A percentile compares a stretch with the other conserved stretches of the same genome.
Conservation (phyloP, 129 eudicot genomes). For the Heracleum sosnowskyi region DNA sequence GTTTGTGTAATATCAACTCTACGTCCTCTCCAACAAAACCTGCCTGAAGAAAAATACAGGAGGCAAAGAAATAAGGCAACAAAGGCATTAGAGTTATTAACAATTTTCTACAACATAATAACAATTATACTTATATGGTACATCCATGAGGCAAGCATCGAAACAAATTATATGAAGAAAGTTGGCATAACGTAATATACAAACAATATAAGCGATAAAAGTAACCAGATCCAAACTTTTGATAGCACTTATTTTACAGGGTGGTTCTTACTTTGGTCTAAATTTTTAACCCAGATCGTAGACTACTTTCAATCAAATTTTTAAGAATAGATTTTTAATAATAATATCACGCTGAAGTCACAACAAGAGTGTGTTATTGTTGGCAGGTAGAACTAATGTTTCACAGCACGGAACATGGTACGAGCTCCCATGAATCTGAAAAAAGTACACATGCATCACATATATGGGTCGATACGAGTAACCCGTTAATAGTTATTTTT, state of each 20-base stretch:
- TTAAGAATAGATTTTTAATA: not conserved
- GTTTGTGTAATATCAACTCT: slow-evolving; percentile 71
- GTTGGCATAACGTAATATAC: too few species aligned
- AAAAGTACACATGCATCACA: not conserved
- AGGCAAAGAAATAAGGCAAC: not conserved
- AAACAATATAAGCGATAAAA: not conserved
- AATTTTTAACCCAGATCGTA: not conserved
- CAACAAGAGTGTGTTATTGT: not conserved
- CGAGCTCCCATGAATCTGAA: not conserved
- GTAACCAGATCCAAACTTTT: not conserved
- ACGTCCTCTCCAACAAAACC: slow-evolving; percentile 98
- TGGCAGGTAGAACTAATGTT: not conserved
- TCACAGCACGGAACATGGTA: not conserved
- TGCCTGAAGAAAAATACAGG: slow-evolving; percentile 39
- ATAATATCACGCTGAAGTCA: not conserved
- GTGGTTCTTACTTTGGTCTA: not conserved
- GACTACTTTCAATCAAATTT: not conserved
- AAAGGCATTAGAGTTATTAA: slow-evolving; percentile 8
- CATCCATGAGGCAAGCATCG: not conserved
- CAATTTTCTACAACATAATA: not conserved
- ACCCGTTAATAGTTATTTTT: not conserved
- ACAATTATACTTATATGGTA: not conserved
- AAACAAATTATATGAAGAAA: not conserved
- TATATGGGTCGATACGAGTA: not conserved
- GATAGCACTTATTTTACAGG: not conserved